Evolutionary conservation across 148 eudicot genomes (phyloP), one percentile per base, ranked within the genome.

Genomic region (Silene conica): DNA sequence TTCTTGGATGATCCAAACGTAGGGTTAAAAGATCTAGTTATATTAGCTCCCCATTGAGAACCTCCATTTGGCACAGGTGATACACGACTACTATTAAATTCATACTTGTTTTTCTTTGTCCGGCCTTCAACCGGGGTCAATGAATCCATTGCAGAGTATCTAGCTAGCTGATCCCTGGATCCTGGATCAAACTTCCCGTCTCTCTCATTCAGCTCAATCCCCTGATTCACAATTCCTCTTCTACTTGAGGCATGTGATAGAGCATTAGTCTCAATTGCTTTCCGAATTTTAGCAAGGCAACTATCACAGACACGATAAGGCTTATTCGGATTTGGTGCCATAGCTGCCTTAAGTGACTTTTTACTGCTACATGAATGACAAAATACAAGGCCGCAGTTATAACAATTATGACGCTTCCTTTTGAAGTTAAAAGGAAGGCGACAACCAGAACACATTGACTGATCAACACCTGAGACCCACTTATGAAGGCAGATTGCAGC

Each of bases 401-500:
- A 93, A 78, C 98, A 93, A 74, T 94, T 94, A 77, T 94, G 98
- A 3, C 98, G 98, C 77, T 94, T 94, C 74, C 98, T 85, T 86
- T 94, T 94, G 86, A 94, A 94, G 79, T 92, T 94, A 74, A 94
- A 94, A 11, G 96, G 98, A 63, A 87, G 79, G 15, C 89, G 97
- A 79, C 98, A 94, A 25, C 97, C 98, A 74, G 98, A 94, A 71
- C 98, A 94, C 92, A 94, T 94, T 54, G 97, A 92, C 81, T 90
- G 97, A 78, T 94, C 98, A 73, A 89, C 83, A 69, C 98, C 98
- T n/a, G 98, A 94, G 69, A 92, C 93, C 98, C 98, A 91, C 83
- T 94, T 94, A 82, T 94, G 98, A 69, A 94, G 89, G 83, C 98
- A 94, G 73, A 94, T 92, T 59, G 92, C 97, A 56, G 97, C 93